Evolutionary conservation across 257 asterid species (phyloP), one percentile per base, ranked within the genome.

Genomic region (Penstemon eatonii): DNA sequence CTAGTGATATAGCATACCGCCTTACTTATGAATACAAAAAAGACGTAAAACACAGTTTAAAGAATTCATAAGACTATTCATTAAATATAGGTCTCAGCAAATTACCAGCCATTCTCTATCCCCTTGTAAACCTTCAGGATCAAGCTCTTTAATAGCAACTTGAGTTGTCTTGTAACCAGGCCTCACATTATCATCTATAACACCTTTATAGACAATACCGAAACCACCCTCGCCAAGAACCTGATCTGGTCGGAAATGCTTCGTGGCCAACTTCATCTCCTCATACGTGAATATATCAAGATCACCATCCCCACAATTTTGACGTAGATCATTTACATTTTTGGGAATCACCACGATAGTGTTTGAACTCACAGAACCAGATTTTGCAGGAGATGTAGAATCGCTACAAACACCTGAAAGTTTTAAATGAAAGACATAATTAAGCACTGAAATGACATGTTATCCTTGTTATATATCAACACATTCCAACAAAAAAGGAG

Each of bases 21-120:
- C 7, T 47, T 44, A 40, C 12, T 6, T n/a, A 41, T 7, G 15
- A 13, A 6, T 7, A 42, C 33, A 25, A 51, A 51, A 45, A 60
- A 37, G 38, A 41, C n/a, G 52, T 9, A 15, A 56, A 5, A 54
- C 41, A 10, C 38, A 56, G 41, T 9, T 62, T 37, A 3, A 60
- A 58, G 45, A 66, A 15, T 39, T 37, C 15, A 12, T 33, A 7
- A 19, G 12, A 50, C 25, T 8, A 4, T 55, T 49, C 12, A 72
- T 46, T 49, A 3, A 70, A 56, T 47, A 61, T 7, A 65, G 55
- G 42, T 50, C 46, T 13, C 25, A 56, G 18, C 4, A 51, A 6
- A 5, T 73, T 83, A 89, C 96, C 95, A 90, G 98, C 98, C 98
- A 93, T 86, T 93, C 98, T 65, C 95, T 77, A 76, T 93, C 96